Conservation (phyloP, 129 eudicot genomes). For the Lonicera japonica region DNA sequence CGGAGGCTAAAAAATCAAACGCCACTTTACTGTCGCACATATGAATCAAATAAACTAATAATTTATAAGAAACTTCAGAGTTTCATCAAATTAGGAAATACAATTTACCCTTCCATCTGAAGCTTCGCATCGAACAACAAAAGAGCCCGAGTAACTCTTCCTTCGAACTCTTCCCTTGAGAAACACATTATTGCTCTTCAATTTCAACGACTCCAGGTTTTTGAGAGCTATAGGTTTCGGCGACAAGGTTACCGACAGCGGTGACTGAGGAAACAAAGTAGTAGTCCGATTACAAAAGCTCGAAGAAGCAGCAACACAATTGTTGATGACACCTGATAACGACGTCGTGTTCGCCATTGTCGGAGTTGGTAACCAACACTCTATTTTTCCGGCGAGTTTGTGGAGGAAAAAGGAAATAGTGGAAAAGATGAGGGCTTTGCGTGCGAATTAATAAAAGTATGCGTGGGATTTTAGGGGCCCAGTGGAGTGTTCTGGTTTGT, state of each 20-base stretch:
- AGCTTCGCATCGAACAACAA: constrained; percentile 56
- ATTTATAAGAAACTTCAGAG: neutral
- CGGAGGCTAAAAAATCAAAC: too few species aligned
- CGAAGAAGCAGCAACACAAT: constrained; percentile 20
- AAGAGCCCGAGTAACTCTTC: constrained; percentile 20
- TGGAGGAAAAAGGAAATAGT: too few species aligned
- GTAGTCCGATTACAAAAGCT: constrained; percentile 20
- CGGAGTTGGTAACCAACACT: neutral
- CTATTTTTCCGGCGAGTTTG: neutral
- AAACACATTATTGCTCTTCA: constrained; percentile 19
- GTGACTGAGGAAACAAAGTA: constrained; percentile 28
- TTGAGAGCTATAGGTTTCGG: constrained; percentile 14
- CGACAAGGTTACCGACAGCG: constrained; percentile 30
- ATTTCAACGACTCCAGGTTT: constrained; percentile 24
- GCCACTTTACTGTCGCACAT: too few species aligned
- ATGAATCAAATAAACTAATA: too few species aligned
- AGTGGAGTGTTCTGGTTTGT: too few species aligned
- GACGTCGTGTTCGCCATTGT: constrained; percentile 52
- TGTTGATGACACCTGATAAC: constrained; percentile 39
- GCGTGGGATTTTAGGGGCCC: too few species aligned
- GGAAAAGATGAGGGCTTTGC: too few species aligned
- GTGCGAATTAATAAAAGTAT: too few species aligned
- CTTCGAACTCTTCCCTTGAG: constrained; percentile 11
- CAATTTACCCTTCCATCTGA: constrained; percentile 47
- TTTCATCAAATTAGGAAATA: too few species aligned